Evolutionary conservation across 2,329 filamentous ascomycete species (phyloP).

Genomic region (Aspergillus sp.): DNA sequence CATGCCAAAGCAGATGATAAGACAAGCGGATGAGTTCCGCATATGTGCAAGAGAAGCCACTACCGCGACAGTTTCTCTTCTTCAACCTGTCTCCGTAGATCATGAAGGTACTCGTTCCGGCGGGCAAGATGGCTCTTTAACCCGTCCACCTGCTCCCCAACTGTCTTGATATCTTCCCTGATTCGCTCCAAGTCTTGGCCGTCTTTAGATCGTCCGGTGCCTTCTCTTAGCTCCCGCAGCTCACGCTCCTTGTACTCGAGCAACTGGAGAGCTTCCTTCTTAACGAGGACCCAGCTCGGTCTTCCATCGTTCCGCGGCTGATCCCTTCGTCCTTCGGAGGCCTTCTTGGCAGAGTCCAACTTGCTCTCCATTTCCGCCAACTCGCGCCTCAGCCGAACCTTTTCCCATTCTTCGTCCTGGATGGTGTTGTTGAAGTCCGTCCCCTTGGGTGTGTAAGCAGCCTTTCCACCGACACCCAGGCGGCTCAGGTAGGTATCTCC

Average conservation of each 20-base stretch:
- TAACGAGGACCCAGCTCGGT: conserved; percentile 84
- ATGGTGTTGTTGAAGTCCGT: conserved; percentile 87
- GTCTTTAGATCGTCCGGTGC: conserved; percentile 53
- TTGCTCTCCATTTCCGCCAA: conserved; percentile 85
- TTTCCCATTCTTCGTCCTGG: conserved; percentile 92
- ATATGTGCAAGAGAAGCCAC: conserved; percentile 3
- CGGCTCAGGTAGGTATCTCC: conserved; percentile 94
- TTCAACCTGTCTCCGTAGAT: conserved; percentile 79
- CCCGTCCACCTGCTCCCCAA: conserved; percentile 93
- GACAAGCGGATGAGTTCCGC: neutral
- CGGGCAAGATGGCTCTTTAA: conserved; percentile 78
- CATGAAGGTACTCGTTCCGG: conserved; percentile 72
- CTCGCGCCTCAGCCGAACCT: conserved; percentile 91
- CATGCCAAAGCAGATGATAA: conserved; percentile 11
- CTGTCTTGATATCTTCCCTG: conserved; percentile 79
- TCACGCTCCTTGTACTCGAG: conserved; percentile 87
- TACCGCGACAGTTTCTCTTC: conserved; percentile 67
- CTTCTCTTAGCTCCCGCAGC: conserved; percentile 71
- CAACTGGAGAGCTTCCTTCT: conserved; percentile 89
- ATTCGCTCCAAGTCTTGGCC: conserved; percentile 75
- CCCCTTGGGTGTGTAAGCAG: conserved; percentile 75
- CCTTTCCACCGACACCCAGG: conserved; percentile 72
- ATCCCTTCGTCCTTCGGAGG: conserved; percentile 62
- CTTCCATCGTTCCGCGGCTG: conserved; percentile 62
- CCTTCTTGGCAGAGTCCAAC: conserved; percentile 76